These are phyloP conservation scores for Hamigera avellanea DNA, from an alignment of 495 filamentous ascomycete genomes.

Conservation along the genomic window DNA sequence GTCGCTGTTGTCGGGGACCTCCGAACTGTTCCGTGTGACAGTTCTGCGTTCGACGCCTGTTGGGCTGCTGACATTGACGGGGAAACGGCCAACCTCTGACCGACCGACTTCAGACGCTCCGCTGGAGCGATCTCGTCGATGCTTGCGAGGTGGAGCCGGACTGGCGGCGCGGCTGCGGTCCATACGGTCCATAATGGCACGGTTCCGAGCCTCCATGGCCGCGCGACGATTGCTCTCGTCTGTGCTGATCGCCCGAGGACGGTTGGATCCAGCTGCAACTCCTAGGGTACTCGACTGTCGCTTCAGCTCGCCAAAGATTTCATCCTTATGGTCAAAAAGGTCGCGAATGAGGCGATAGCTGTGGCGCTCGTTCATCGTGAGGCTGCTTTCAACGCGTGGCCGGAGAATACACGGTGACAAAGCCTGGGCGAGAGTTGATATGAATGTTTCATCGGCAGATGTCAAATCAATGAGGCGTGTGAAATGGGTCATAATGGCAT, in stretches of 20 bases:
- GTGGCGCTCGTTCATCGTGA: slow-evolving; percentile 93
- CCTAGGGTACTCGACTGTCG: slow-evolving; percentile 62
- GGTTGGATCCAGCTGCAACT: slow-evolving; percentile 20
- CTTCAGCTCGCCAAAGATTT: slow-evolving; percentile 93
- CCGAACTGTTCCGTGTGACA: slow-evolving; percentile 43
- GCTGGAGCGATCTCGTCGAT: slow-evolving; percentile 70
- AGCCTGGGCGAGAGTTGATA: slow-evolving; percentile 62
- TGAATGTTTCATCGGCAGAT: slow-evolving; percentile 82
- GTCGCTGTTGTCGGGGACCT: slow-evolving; percentile 41
- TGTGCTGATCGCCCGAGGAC: slow-evolving; percentile 81
- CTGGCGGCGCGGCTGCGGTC: slow-evolving; percentile 63
- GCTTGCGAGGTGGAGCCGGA: slow-evolving; percentile 52
- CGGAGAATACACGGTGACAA: slow-evolving; percentile 83
- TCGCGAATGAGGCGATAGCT: slow-evolving; percentile 87
- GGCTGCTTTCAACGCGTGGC: slow-evolving; percentile 69
- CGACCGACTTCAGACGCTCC: slow-evolving; percentile 48
- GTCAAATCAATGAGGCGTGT: slow-evolving; percentile 94
- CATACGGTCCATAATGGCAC: slow-evolving; percentile 66
- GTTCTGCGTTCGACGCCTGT: slow-evolving; percentile 40
- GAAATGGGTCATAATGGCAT: slow-evolving; percentile 96
- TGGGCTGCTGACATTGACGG: slow-evolving; percentile 57
- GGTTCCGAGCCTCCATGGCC: slow-evolving; percentile 82
- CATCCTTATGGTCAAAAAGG: slow-evolving; percentile 84
- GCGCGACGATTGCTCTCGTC: slow-evolving; percentile 93
- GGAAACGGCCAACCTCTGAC: slow-evolving; percentile 74